Evolutionary conservation across 2,329 filamentous ascomycete genomes (phyloP), one percentile per base, ranked within the genome.

Genomic region (Fusarium neocosmosporiellum): DNA sequence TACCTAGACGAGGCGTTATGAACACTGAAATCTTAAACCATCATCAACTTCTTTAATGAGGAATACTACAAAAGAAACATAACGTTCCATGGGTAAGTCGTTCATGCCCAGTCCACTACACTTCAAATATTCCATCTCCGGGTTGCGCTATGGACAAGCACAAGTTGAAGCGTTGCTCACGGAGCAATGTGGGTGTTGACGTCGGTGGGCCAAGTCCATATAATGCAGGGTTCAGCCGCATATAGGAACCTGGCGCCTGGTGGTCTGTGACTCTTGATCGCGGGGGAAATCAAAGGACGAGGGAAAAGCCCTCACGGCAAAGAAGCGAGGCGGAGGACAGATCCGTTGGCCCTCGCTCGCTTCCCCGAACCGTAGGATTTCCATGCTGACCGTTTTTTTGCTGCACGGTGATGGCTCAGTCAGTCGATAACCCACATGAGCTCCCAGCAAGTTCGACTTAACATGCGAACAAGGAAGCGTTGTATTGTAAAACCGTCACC

Each of bases 391-490:
- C 27, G n/a, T 24, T 37, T 24, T 41, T 31, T 54, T 41, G 48
- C 27, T 55, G 48, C 48, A 54, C 46, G 24, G 31, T 62, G 34
- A 62, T 54, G 48, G 20, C 14, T 20, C 48, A 60, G 67, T 73
- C 70, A 71, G 70, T 61, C 71, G 60, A 71, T 71, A 73, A 73
- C 67, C 71, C 71, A 73, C 43, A 59, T 60, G 57, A 24, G 58
- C 20, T 66, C 54, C 24, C 39, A 34, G 46, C 41, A 65, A 48
- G 31, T 31, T 60, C 48, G 36, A 58, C 43, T 48, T 39, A 67
- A 65, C 63, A 43, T 62, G 57, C 43, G 20, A 55, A 43, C 46
- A 70, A 39, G 46, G 46, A 46, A 24, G 43, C 33, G 7, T 50
- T 46, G 43, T 37, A 18, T 22, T 50, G 37, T 53, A 53, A 59